Evolutionary conservation across 441 rosid species (phyloP).

Genomic region (Kokia cookei): DNA sequence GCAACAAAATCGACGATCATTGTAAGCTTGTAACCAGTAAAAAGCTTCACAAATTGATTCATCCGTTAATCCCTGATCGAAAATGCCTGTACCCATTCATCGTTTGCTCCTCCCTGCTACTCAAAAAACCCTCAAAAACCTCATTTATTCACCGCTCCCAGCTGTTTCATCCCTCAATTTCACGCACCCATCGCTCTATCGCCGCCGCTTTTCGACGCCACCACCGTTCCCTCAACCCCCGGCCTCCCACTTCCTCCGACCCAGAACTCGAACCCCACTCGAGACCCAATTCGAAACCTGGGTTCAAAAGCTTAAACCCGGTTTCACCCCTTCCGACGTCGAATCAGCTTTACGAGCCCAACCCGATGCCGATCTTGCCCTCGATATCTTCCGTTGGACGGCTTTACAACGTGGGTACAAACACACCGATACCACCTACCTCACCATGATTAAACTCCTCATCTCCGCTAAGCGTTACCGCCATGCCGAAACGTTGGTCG

Average conservation of each 20-base stretch:
- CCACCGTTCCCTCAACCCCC: background rate
- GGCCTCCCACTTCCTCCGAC: conserved; percentile 16
- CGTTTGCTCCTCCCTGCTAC: conserved; percentile 12
- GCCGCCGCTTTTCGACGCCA: conserved; percentile 22
- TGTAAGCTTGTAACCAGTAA: background rate
- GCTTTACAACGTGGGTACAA: conserved; percentile 64
- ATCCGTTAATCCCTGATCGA: background rate
- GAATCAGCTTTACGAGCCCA: conserved; percentile 62
- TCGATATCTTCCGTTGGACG: conserved; percentile 89
- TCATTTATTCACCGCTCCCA: background rate
- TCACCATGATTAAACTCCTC: conserved; percentile 48
- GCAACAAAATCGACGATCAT: background rate
- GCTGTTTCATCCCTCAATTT: background rate
- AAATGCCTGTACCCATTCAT: conserved; percentile 19
- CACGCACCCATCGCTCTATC: conserved; percentile 7
- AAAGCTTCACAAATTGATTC: background rate
- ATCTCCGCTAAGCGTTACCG: conserved; percentile 55
- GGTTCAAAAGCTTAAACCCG: conserved; percentile 74
- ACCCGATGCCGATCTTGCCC: conserved; percentile 78
- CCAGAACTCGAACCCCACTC: conserved; percentile 27
- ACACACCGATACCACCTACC: conserved; percentile 62
- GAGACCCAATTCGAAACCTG: conserved; percentile 76
- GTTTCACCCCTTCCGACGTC: conserved; percentile 71
- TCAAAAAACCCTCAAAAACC: background rate
- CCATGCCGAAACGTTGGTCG: conserved; percentile 59